phyloP scores from a whole-genome alignment of 495 filamentous ascomycete genomes.

The Penicillium pancosmium region DNA sequence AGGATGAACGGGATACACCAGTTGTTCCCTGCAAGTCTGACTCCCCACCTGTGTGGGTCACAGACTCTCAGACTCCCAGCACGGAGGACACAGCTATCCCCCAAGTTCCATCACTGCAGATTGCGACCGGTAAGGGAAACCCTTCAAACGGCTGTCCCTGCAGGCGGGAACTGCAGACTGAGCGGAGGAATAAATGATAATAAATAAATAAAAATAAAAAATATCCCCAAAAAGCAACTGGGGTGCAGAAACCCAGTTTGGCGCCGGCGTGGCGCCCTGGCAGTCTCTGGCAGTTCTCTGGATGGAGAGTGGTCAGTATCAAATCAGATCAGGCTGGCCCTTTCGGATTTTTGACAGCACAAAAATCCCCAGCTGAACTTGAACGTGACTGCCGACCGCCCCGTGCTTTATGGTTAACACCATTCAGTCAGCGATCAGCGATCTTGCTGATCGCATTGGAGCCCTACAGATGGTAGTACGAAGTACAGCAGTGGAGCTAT shows the following conservation, averaged over 20 bases:
- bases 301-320: conserved; percentile 2
- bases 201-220: not conserved
- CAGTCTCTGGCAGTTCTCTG: not conserved
- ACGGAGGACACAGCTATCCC: too few species aligned
- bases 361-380: not conserved
- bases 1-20: not conserved
- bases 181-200: too few species aligned
- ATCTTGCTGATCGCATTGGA: not conserved
- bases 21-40: not conserved
- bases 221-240: not conserved
- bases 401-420: conserved; percentile 12
- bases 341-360: too few species aligned
- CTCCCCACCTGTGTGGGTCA: not conserved
- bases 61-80: too few species aligned
- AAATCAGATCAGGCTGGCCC: not conserved
- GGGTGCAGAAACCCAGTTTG: conserved; percentile 6
- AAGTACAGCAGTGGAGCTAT: not conserved
- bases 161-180: too few species aligned
- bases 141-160: not conserved
- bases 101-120: not conserved
- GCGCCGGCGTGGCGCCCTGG: conserved; percentile 26
- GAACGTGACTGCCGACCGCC: conserved; percentile 1
- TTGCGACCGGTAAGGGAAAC: not conserved
- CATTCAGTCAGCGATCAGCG: conserved; percentile 3
- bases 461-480: not conserved